Percentiles rank a stretch among this genome's conserved stretches.
These are phyloP conservation scores for Spathaspora sp. DNA, from an alignment of 1,139 yeast genomes.

Conservation along the genomic window DNA sequence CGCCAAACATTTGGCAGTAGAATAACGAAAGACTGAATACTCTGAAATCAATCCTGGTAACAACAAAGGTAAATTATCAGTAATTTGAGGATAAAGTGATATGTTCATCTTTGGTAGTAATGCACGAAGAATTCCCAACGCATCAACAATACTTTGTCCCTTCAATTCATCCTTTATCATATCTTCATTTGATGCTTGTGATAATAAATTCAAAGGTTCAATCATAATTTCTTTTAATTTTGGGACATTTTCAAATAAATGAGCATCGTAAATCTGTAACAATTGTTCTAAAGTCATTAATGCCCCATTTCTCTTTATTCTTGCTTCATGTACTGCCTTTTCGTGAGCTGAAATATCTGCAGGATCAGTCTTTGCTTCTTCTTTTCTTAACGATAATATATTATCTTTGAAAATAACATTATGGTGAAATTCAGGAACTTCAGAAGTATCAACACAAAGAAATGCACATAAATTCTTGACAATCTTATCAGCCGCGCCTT, in stretches of 20 bases:
- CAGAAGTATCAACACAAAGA: slow-evolving; percentile 91
- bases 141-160: slow-evolving; percentile 87
- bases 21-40: slow-evolving; percentile 80
- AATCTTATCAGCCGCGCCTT: slow-evolving; percentile 81
- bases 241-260: slow-evolving; percentile 62
- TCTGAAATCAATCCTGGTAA: slow-evolving; percentile 65
- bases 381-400: slow-evolving; percentile 77
- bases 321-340: slow-evolving; percentile 68
- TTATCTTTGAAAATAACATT: slow-evolving; percentile 56
- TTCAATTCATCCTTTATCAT: slow-evolving; percentile 42
- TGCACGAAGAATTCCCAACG: slow-evolving; percentile 79
- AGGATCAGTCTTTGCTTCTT: slow-evolving; percentile 70
- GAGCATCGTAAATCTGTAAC: slow-evolving; percentile 48
- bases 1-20: slow-evolving; percentile 89
- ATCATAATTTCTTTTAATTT: slow-evolving; percentile 68
- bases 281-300: slow-evolving; percentile 64
- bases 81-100: slow-evolving; percentile 49
- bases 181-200: slow-evolving; percentile 29
- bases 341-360: slow-evolving; percentile 65
- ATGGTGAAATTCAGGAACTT: slow-evolving; percentile 88
- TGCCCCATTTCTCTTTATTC: slow-evolving; percentile 82
- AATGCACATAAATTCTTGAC: slow-evolving; percentile 90
- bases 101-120: slow-evolving; percentile 62
- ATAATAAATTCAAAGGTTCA: slow-evolving; percentile 51
- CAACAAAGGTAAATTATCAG: slow-evolving; percentile 47